Percentiles rank a stretch among this genome's conserved stretches.
phyloP scores from a whole-genome alignment of 2,329 filamentous ascomycete species.

The Penicillium sp. region DNA sequence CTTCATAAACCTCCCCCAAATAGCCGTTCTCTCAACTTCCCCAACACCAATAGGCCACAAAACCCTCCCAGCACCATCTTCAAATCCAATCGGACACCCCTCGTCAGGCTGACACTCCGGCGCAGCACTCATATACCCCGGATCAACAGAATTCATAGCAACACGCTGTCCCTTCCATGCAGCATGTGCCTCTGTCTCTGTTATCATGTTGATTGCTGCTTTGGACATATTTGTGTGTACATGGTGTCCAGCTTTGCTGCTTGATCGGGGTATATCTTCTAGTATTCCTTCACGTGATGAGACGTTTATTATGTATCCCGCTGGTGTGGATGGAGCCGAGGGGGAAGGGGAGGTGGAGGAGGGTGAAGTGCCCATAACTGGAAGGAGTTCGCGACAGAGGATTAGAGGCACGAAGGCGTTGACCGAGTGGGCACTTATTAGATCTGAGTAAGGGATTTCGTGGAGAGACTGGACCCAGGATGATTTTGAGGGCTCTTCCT shows the following conservation, averaged over 20 bases:
- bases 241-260: slow-evolving; percentile 33
- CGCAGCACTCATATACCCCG: slow-evolving; percentile 41
- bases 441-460: slow-evolving; percentile 42
- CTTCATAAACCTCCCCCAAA: slow-evolving; percentile 25
- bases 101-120: slow-evolving; percentile 31
- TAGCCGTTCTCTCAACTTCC: slow-evolving; percentile 11
- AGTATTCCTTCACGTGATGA: slow-evolving; percentile 41
- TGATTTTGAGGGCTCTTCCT: slow-evolving; percentile 19
- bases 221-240: slow-evolving; percentile 45
- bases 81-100: slow-evolving; percentile 38
- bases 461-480: slow-evolving; percentile 38
- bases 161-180: slow-evolving; percentile 32
- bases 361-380: slow-evolving; percentile 1
- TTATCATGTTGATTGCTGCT: slow-evolving; percentile 44
- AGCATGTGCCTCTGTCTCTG: slow-evolving; percentile 35
- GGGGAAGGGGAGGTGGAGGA: neutral
- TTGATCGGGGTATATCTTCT: slow-evolving; percentile 19
- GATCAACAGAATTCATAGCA: slow-evolving; percentile 42
- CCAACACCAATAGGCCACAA: slow-evolving; percentile 37
- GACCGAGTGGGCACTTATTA: slow-evolving; percentile 39
- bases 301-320: slow-evolving; percentile 30
- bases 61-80: slow-evolving; percentile 39
- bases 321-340: neutral
- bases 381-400: slow-evolving; percentile 38
- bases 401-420: slow-evolving; percentile 42